phyloP scores from a whole-genome alignment of 306 rosid species.

The Hippophae rhamnoides region DNA sequence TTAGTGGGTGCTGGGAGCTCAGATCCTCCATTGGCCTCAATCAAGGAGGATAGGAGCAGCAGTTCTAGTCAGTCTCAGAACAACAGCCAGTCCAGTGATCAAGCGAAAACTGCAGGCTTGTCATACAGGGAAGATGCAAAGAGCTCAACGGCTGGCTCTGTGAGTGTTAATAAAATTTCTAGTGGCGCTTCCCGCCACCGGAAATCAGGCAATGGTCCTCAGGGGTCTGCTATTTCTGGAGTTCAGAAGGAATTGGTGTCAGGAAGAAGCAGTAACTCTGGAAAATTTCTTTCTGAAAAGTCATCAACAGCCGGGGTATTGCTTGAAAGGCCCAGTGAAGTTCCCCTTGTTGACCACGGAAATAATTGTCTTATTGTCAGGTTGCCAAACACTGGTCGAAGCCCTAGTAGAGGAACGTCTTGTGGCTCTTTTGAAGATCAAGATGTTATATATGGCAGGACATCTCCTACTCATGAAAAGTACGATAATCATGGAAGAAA shows the following conservation, averaged over 20 bases:
- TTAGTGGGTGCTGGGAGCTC: constrained; percentile 35
- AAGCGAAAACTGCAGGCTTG: constrained; percentile 48
- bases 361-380: constrained; percentile 55
- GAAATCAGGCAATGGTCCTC: constrained; percentile 47
- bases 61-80: constrained; percentile 85
- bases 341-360: constrained; percentile 37
- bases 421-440: constrained; percentile 50
- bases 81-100: constrained; percentile 77
- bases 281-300: constrained; percentile 38
- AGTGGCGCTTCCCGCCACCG: constrained; percentile 55
- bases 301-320: constrained; percentile 14
- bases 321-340: constrained; percentile 34
- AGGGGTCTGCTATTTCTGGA: constrained; percentile 35
- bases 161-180: constrained; percentile 20
- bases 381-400: constrained; percentile 50
- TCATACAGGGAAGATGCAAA: constrained; percentile 58
- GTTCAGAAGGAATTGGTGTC: constrained; percentile 41
- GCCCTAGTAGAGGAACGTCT: constrained; percentile 34
- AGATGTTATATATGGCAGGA: constrained; percentile 26
- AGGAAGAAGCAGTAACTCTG: constrained; percentile 38
- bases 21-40: constrained; percentile 46
- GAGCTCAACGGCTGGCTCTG: constrained; percentile 61
- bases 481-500: constrained; percentile 44
- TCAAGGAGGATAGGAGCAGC: constrained; percentile 76
- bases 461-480: constrained; percentile 34